Evolutionary conservation across 371 early-diverging fungal species (phyloP).

Genomic region (Ecytonucleospora hepatopenaei): DNA sequence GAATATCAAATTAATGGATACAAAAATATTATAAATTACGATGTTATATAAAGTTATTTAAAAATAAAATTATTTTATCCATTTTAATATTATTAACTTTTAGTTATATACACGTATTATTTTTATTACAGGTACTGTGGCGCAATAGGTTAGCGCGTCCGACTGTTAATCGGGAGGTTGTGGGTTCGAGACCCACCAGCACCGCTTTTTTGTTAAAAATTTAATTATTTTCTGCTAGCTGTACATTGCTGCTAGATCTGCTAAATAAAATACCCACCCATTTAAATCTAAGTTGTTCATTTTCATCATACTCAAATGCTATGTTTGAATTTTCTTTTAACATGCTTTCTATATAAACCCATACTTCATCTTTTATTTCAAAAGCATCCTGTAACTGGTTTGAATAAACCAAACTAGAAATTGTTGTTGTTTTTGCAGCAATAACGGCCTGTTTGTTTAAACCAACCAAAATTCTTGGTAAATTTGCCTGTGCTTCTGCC

Average conservation of each 20-base stretch:
- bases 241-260: constrained; percentile 9
- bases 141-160: constrained; percentile 46
- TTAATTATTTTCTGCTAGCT: background rate
- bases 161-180: constrained; percentile 49
- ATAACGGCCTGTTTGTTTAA: constrained; percentile 36
- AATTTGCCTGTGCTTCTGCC: constrained; percentile 7
- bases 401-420: constrained; percentile 23
- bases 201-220: constrained; percentile 22
- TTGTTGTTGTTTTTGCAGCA: constrained; percentile 23
- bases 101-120: too few species aligned
- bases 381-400: constrained; percentile 38
- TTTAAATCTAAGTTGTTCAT: constrained; percentile 20
- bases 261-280: constrained; percentile 41
- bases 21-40: constrained; percentile 42
- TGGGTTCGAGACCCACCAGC: constrained; percentile 38
- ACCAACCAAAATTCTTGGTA: constrained; percentile 24
- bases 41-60: constrained; percentile 6
- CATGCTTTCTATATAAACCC: constrained; percentile 24
- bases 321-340: constrained; percentile 37
- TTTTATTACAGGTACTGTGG: constrained; percentile 37
- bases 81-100: background rate
- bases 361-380: constrained; percentile 22
- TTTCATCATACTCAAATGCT: constrained; percentile 4
- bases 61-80: background rate
- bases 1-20: constrained; percentile 50